Percentiles rank a stretch among this genome's conserved stretches.
Conservation (phyloP, 2,329 filamentous ascomycete species). For the Paracamarosporium sp. region DNA sequence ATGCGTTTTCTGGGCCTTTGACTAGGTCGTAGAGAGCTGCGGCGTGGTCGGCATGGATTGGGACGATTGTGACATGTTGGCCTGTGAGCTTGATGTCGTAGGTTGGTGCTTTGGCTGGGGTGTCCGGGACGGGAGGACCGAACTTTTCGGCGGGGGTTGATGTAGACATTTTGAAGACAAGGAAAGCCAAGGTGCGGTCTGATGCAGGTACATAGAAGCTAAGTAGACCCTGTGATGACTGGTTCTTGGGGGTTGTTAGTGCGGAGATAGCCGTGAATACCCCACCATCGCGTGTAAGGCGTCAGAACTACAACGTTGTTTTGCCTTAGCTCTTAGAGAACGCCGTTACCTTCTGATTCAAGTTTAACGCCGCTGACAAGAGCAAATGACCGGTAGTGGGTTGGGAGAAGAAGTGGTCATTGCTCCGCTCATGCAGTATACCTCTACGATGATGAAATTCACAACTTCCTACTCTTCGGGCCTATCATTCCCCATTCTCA, state of each 20-base stretch:
- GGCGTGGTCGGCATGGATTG: slow-evolving; percentile 8
- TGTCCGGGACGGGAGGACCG: background rate
- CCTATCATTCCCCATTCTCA: background rate
- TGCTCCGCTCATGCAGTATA: background rate
- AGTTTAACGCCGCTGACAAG: background rate
- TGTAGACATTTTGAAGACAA: background rate
- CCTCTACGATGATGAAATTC: background rate
- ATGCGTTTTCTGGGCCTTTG: slow-evolving; percentile 2
- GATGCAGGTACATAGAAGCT: background rate
- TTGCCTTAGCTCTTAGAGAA: background rate
- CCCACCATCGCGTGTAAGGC: background rate
- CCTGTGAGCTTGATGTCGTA: slow-evolving; percentile 13
- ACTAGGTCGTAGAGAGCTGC: slow-evolving; percentile 8
- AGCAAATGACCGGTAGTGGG: too few species aligned
- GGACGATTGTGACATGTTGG: slow-evolving; percentile 9
- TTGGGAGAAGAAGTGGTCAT: background rate
- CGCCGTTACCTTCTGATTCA: background rate
- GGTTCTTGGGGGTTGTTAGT: background rate
- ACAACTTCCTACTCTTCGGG: background rate
- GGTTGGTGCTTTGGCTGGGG: slow-evolving; percentile 12
- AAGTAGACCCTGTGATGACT: background rate
- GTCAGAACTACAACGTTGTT: background rate
- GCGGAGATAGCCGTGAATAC: slow-evolving; percentile 1
- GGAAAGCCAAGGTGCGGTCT: background rate
- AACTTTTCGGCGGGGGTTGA: background rate